Conservation (phyloP, 106 monocot species). For the Vanilla planifolia region DNA sequence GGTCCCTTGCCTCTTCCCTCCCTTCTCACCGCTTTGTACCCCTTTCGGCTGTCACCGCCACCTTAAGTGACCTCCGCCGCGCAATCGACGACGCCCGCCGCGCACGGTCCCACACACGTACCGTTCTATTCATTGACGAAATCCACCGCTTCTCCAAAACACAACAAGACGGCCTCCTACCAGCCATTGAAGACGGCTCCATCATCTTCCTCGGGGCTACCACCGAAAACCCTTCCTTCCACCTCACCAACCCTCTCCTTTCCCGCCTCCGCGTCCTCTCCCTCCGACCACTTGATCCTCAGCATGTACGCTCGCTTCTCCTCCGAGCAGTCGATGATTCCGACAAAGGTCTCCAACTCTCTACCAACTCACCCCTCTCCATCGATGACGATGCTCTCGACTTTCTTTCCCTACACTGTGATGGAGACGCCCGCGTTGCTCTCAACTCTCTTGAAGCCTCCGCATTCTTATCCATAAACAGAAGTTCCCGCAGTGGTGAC, state of each 20-base stretch:
- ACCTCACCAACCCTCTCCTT: slow-evolving; percentile 79
- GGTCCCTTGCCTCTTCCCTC: slow-evolving; percentile 36
- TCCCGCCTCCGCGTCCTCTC: slow-evolving; percentile 70
- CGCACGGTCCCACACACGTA: slow-evolving; percentile 16
- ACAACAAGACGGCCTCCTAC: slow-evolving; percentile 76
- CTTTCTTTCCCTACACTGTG: slow-evolving; percentile 56
- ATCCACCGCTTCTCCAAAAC: slow-evolving; percentile 65
- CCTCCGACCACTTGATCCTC: slow-evolving; percentile 44
- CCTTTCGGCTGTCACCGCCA: slow-evolving; percentile 69
- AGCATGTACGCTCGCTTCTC: slow-evolving; percentile 27
- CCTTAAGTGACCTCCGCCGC: slow-evolving; percentile 52
- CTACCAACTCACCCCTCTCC: slow-evolving; percentile 12
- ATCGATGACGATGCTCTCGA: slow-evolving; percentile 39
- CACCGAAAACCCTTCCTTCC: slow-evolving; percentile 93
- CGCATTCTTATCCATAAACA: slow-evolving; percentile 24
- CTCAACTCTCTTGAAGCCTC: slow-evolving; percentile 65
- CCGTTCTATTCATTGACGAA: slow-evolving; percentile 79
- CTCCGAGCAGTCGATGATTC: slow-evolving; percentile 31
- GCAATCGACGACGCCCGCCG: slow-evolving; percentile 39
- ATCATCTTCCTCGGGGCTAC: slow-evolving; percentile 72
- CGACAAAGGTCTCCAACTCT: slow-evolving; percentile 33
- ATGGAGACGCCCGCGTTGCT: slow-evolving; percentile 80
- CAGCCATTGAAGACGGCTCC: slow-evolving; percentile 78
- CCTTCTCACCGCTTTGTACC: slow-evolving; percentile 44
- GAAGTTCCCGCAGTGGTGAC: not conserved